Evolutionary conservation across 495 filamentous ascomycete species (phyloP), one percentile per base, ranked within the genome.

Genomic region (Penicillium paradoxum): DNA sequence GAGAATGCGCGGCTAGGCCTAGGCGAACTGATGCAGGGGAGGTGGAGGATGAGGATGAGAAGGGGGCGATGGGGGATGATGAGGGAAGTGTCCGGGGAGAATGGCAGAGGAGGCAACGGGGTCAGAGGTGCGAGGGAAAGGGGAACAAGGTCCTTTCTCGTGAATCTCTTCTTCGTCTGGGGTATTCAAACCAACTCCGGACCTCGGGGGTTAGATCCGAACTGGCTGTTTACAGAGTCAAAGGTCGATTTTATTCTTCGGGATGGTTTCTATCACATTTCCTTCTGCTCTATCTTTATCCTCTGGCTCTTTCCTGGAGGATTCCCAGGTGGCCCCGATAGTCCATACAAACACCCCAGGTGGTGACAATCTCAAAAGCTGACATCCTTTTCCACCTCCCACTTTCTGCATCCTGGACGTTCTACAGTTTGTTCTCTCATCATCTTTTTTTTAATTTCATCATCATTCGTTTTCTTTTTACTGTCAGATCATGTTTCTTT

Each of bases 1-100:
- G 63, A 66, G 61, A 64, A 66, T 64, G 63, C 63, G 63, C 63
- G 62, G 56, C 45, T 49, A 51, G 57, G 57, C 37, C 56, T 59
- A 60, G 60, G 53, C 57, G 63, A 60, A 60, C 22, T 49, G 46
- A 63, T 56, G 59, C 50, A 61, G 55, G 48, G 48, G 56, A 38
- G 55, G 51, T 46, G 49, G 50, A 27, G 44, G 55, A 34, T 39
- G 49, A 41, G 29, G 51, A 49, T 40, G 43, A 49, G 29, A 40
- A 51, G 30, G 48, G 41, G 27, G 13, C 8, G 21, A 27, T 14
- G 15, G 15, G 4, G 13, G 14, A n/a, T 42, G 22, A 42, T 13
- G 38, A 21, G 9, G 24, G 6, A 17, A 30, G n/a, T n/a, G n/a
- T n/a, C n/a, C n/a, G 10, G 3, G 46, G 29, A 21, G 49, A 27